Conservation (phyloP, 768 basidiomycete species). For the Hygrophorus pudorinus region DNA sequence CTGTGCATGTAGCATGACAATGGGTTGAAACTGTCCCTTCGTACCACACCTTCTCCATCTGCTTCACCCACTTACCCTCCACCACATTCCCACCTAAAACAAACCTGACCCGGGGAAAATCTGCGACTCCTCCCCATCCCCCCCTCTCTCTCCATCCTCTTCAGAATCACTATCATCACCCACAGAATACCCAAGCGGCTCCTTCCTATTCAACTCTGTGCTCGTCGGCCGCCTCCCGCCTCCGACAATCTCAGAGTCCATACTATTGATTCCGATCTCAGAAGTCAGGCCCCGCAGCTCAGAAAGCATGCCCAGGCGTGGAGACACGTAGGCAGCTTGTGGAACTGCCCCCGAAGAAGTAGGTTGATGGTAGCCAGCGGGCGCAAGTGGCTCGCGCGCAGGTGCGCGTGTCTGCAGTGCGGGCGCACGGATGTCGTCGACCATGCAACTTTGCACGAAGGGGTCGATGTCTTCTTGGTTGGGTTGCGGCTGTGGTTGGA, state of each 20-base stretch:
- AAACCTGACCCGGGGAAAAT: constrained; percentile 30
- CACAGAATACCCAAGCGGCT: constrained; percentile 19
- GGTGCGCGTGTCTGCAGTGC: constrained; percentile 4
- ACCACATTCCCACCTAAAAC: no score
- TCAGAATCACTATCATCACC: constrained; percentile 12
- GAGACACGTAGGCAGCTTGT: no score
- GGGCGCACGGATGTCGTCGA: constrained; percentile 15
- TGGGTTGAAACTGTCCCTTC: no score
- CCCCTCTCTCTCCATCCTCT: constrained; percentile 16
- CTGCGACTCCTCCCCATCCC: constrained; percentile 21
- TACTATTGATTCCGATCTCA: constrained; percentile 1
- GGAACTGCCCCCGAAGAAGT: no score
- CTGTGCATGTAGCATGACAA: no score
- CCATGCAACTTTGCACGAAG: constrained; percentile 27
- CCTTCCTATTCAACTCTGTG: constrained; percentile 34
- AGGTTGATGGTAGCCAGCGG: no score
- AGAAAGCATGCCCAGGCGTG: constrained; percentile 3
- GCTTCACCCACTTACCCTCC: not conserved
- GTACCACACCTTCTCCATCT: not conserved
- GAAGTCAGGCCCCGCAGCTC: constrained; percentile 6
- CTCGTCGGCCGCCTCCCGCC: constrained; percentile 23
- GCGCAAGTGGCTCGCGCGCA: no score
- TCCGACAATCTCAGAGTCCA: constrained; percentile 7
- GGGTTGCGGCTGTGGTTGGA: constrained; percentile 1
- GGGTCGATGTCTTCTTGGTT: constrained; percentile 28